Percentiles rank a stretch among this genome's conserved stretches.
phyloP scores from a whole-genome alignment of 257 asterid genomes.

The Scutellaria galericulata region DNA sequence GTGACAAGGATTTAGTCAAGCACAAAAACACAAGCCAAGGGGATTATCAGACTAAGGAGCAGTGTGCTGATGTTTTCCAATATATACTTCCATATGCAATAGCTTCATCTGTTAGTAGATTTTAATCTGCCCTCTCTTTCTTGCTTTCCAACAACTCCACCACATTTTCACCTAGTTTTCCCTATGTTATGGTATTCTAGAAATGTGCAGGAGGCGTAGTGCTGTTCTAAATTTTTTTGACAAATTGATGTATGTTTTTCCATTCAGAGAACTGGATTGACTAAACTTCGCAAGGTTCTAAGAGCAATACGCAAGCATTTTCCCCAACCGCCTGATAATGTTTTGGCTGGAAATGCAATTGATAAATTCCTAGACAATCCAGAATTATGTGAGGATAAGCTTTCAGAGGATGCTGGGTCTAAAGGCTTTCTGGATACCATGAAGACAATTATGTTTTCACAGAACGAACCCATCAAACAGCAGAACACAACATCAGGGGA shows the following conservation, averaged over 20 bases:
- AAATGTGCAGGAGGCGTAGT: constrained; percentile 26
- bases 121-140: constrained; percentile 25
- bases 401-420: constrained; percentile 85
- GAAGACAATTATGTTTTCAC: constrained; percentile 61
- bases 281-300: constrained; percentile 86
- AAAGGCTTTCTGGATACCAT: constrained; percentile 73
- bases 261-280: constrained; percentile 79
- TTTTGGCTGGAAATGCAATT: constrained; percentile 82
- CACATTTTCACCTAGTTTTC: constrained; percentile 21
- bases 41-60: constrained; percentile 98
- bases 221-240: constrained; percentile 30
- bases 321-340: constrained; percentile 85
- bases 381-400: constrained; percentile 83
- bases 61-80: constrained; percentile 95
- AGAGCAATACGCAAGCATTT: constrained; percentile 96
- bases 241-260: constrained; percentile 33
- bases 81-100: constrained; percentile 92
- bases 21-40: constrained; percentile 96
- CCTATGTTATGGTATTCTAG: constrained; percentile 16
- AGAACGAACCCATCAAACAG: constrained; percentile 56
- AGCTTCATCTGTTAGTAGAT: constrained; percentile 87
- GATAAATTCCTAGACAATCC: constrained; percentile 92
- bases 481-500: constrained; percentile 53
- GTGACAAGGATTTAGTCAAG: constrained; percentile 80
- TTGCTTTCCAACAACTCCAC: constrained; percentile 18